Evolutionary conservation across 331 rosid genomes (phyloP), one percentile per base, ranked within the genome.

Genomic region (Ulmus americana): DNA sequence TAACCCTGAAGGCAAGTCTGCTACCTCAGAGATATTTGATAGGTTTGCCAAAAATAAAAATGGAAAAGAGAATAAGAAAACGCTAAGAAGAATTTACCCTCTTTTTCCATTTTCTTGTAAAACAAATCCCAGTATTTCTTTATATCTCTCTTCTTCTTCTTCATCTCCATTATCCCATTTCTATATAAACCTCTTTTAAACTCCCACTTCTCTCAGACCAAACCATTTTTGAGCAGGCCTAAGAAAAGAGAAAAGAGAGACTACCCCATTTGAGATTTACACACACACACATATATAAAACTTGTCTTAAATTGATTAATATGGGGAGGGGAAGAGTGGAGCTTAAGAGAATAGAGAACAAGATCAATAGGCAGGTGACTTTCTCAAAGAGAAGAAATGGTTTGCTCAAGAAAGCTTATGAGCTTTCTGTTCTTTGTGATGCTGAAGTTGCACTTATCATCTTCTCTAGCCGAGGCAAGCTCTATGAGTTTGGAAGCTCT

Each of bases 311-410:
- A 38, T 58, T 38, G 63, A 22, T 42, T 58, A 58, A 1, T 14
- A 59, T 88, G 97, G 96, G 96, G 0, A 84, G 97, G 80, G 97
- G 95, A 57, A 84, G 87, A 78, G 95, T 91, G 46, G 96, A 91
- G 74, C 60, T 91, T 82, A 91, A 88, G 90, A 86, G 88, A 60
- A 91, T 91, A 84, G 97, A 91, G 83, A 91, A 91, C 96, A 91
- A 91, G 77, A 91, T 91, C 75, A 91, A 91, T 74, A 74, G 97
- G 22, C 97, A 91, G 53, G 97, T 91, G 35, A 91, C 97, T 55
- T 91, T 91, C 95, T 91, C 97, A 1, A 91, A 91, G 76, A 79
- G 97, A 59, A 81, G 96, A 57, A 86, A 81, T 48, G 96, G 97
- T 72, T 77, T 91, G 85, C 83, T 91, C 59, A 91, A 91, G 90